These are phyloP conservation scores for Aquilaria sinensis DNA, from an alignment of 345 rosid species.

Conservation along the genomic window DNA sequence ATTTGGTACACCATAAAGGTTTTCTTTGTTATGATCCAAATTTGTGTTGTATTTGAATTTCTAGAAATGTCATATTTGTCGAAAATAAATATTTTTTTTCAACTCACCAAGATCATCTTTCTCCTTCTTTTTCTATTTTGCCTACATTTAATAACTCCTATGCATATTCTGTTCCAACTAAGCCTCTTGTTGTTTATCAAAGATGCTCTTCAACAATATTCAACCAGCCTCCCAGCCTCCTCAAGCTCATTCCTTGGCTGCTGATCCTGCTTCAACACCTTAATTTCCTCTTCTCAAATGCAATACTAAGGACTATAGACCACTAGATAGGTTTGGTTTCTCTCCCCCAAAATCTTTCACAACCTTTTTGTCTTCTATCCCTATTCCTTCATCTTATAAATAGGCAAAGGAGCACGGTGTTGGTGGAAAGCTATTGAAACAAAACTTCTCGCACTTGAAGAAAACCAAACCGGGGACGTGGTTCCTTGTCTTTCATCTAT, in stretches of 20 bases:
- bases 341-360: not conserved
- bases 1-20: not conserved
- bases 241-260: not conserved
- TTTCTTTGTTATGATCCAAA: conserved; percentile 3
- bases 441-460: too few relatives aligned
- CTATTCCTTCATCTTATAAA: conserved; percentile 3
- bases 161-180: not conserved
- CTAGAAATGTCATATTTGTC: not conserved
- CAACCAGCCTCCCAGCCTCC: not conserved
- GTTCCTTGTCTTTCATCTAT: not conserved
- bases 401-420: not conserved
- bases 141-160: not conserved
- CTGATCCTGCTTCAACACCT: not conserved
- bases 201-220: not conserved
- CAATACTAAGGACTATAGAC: not conserved
- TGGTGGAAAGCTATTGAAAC: not conserved
- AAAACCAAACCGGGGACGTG: not conserved
- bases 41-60: not conserved
- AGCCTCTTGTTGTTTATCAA: not conserved
- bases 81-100: not conserved
- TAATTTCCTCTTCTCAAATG: not conserved
- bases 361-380: conserved; percentile 3
- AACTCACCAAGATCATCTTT: not conserved
- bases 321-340: conserved; percentile 1
- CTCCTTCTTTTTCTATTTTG: not conserved